phyloP scores from a whole-genome alignment of 2,329 filamentous ascomycete species.

The Arthroderma sp. region DNA sequence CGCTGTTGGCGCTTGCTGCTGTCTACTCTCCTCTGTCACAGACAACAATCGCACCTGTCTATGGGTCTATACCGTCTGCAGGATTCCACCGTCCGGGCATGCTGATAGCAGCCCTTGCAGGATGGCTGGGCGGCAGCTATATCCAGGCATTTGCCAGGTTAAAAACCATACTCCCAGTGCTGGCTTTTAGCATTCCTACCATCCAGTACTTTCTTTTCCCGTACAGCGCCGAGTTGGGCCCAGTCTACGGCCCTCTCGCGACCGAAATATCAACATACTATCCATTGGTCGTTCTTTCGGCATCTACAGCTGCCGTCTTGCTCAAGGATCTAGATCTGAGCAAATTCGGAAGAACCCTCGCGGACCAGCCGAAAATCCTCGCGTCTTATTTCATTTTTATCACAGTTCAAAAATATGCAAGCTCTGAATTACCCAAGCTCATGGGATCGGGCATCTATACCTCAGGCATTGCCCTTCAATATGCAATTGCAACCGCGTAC shows the following conservation, averaged over 20 bases:
- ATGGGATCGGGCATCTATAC: conserved; percentile 48
- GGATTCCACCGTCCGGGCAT: conserved; percentile 58
- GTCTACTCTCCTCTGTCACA: conserved; percentile 37
- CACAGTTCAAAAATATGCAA: conserved; percentile 29
- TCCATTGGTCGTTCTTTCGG: conserved; percentile 52
- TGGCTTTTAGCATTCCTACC: conserved; percentile 62
- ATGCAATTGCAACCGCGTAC: conserved; percentile 53
- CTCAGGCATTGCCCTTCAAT: conserved; percentile 59
- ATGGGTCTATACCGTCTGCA: conserved; percentile 67
- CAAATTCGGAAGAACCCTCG: conserved; percentile 42
- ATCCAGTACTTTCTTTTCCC: conserved; percentile 59
- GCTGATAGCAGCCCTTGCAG: conserved; percentile 53
- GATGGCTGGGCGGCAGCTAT: conserved; percentile 55
- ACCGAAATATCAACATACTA: conserved; percentile 64
- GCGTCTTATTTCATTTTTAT: conserved; percentile 54
- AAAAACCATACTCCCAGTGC: conserved; percentile 49
- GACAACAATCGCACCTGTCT: conserved; percentile 70
- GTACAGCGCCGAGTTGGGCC: conserved; percentile 53
- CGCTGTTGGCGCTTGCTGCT: conserved; percentile 22
- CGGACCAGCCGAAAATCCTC: conserved; percentile 53
- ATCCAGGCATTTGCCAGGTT: conserved; percentile 35
- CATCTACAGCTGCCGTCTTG: conserved; percentile 49
- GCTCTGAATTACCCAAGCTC: conserved; percentile 26
- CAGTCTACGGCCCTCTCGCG: conserved; percentile 57
- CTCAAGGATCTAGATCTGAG: conserved; percentile 48